phyloP scores from a whole-genome alignment of 495 filamentous ascomycete genomes.

The Neurospora sp. region DNA sequence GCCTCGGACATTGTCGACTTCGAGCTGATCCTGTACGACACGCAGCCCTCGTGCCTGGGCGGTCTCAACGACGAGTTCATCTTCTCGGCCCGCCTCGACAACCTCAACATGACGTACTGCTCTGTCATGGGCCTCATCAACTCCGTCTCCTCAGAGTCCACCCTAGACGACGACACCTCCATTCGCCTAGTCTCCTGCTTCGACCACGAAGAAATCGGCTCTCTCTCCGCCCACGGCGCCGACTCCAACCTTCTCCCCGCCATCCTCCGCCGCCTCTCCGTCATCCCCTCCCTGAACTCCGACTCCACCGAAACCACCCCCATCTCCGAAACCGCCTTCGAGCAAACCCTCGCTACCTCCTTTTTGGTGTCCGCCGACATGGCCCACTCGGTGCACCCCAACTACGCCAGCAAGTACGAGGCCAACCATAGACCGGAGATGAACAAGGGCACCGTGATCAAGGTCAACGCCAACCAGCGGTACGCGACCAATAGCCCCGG shows the following conservation, averaged over 20 bases:
- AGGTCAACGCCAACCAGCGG: conserved; percentile 92
- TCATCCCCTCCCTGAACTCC: conserved; percentile 47
- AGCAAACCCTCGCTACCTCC: conserved; percentile 84
- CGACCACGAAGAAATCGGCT: conserved; percentile 97
- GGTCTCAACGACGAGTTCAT: conserved; percentile 90
- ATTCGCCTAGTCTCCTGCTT: conserved; percentile 89
- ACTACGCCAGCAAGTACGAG: conserved; percentile 89
- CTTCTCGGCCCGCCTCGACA: conserved; percentile 86
- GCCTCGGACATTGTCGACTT: conserved; percentile 77
- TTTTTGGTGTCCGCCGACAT: conserved; percentile 96
- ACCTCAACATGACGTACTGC: conserved; percentile 92
- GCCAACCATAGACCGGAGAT: conserved; percentile 80
- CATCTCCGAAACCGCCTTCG: conserved; percentile 62
- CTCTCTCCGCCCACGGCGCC: conserved; percentile 81
- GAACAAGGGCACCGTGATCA: conserved; percentile 94
- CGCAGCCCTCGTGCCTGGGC: conserved; percentile 79
- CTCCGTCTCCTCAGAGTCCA: conserved; percentile 49
- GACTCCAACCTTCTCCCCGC: conserved; percentile 86
- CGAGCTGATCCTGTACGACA: conserved; percentile 91
- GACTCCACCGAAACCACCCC: conserved; percentile 38
- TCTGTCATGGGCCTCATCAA: conserved; percentile 69
- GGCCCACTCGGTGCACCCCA: conserved; percentile 91
- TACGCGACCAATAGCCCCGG: conserved; percentile 96
- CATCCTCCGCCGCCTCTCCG: conserved; percentile 77
- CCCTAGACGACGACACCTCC: conserved; percentile 61